phyloP scores from a whole-genome alignment of 495 filamentous ascomycete species.

The Neurospora sp. region DNA sequence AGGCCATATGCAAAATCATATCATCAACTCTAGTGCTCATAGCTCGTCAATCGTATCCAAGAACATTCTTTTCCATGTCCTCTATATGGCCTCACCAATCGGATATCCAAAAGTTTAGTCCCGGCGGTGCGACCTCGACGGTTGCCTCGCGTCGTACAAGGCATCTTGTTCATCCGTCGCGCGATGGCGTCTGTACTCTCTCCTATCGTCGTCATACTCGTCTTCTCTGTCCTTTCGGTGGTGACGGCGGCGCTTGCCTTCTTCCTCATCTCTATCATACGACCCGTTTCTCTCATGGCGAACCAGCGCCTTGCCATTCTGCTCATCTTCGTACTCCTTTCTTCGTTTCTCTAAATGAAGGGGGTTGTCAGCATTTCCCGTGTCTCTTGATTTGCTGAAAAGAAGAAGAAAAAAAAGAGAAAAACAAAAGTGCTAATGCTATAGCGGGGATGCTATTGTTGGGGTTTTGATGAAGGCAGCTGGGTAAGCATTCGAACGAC shows the following conservation, averaged over 20 bases:
- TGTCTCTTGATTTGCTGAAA: background rate
- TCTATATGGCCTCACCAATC: background rate
- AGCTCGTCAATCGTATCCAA: background rate
- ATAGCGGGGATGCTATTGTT: background rate
- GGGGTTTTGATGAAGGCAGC: background rate
- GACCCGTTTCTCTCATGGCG: conserved; percentile 10
- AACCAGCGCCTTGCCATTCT: conserved; percentile 9
- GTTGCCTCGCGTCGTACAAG: background rate
- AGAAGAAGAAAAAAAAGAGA: background rate
- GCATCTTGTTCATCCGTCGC: background rate
- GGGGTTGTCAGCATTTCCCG: conserved; percentile 12
- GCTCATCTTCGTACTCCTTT: conserved; percentile 26
- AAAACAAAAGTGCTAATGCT: background rate
- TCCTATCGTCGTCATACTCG: background rate
- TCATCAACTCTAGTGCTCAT: background rate
- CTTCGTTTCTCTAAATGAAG: conserved; percentile 23
- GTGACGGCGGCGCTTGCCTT: conserved; percentile 8
- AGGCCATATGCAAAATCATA: background rate
- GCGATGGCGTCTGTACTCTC: background rate
- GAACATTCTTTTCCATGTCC: background rate
- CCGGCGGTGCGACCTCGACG: background rate
- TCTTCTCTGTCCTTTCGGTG: conserved; percentile 13
- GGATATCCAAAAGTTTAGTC: background rate
- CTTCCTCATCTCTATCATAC: conserved; percentile 5
- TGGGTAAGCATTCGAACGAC: conserved; percentile 1